Evolutionary conservation across 2,329 filamentous ascomycete species (phyloP), one percentile per base, ranked within the genome.

Genomic region (Cadophora sp.): DNA sequence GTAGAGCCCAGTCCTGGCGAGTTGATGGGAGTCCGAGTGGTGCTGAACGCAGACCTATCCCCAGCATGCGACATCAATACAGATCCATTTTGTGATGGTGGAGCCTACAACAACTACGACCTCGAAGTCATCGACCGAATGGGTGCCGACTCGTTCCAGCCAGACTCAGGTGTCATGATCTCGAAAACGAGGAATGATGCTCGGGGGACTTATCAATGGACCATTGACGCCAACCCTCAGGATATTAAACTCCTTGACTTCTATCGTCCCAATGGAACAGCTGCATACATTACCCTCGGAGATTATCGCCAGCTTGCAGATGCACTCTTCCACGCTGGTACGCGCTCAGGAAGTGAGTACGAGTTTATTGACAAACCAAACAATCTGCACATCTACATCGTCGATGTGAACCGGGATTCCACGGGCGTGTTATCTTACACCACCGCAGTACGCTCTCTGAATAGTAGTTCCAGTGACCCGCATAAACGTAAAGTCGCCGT

Each of bases 131-230:
- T 71, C 5, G 69, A 71, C 24, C 50, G 69, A 19, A 63, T 71
- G 64, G 69, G 69, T 6, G 64, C 69, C 0, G 69, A 71, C 22
- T 69, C 67, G 14, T 71, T 69, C 56, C 58, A 50, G 3, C 64
- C 69, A 19, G 69, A 71, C 24, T 65, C 64, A 4, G 69, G 69
- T 19, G 69, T 71, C 27, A 69, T 71, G 67, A 68, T 71, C 19
- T 67, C 66, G 22, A 71, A 71, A 60, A 53, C 55, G 6, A 69
- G 68, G 34, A 37, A 62, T 6, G 55, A 64, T 31, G 31, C 53
- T 16, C 12, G 50, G 3, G 62, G 64, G 6, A 59, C 62, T 5
- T 71, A 67, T 37, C 67, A 69, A 24, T 71, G 69, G 69, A 65
- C 46, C 3, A 69, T 71, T 16, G 69, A 71, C 37, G 67, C 69